phyloP scores from a whole-genome alignment of 257 asterid genomes.

The Plantago elongata region DNA sequence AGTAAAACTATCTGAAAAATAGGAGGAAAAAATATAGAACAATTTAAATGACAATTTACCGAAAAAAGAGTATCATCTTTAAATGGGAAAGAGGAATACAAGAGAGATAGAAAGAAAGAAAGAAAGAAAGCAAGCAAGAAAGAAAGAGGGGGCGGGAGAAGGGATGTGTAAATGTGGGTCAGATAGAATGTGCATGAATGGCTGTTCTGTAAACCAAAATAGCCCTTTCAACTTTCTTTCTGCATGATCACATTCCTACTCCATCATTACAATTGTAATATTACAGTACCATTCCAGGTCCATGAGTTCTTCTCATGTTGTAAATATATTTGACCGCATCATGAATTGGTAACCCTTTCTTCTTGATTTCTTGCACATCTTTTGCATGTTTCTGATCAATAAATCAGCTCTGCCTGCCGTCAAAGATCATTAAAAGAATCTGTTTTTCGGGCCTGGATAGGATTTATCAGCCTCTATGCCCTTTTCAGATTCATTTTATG shows the following conservation, averaged over 20 bases:
- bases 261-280: conserved; percentile 9
- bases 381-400: neutral
- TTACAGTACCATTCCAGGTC: neutral
- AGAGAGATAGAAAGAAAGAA: neutral
- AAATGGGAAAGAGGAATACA: no score
- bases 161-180: conserved; percentile 5
- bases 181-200: conserved; percentile 15
- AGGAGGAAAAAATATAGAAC: neutral
- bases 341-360: conserved; percentile 1
- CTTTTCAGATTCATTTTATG: conserved; percentile 25
- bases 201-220: conserved; percentile 22
- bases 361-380: conserved; percentile 9
- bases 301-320: neutral
- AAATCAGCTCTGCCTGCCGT: neutral
- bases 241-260: conserved; percentile 12
- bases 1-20: neutral
- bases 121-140: neutral
- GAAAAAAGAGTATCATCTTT: neutral
- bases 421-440: neutral
- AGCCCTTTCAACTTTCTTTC: conserved; percentile 1
- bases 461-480: neutral
- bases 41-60: neutral
- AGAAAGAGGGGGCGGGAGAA: conserved; percentile 1
- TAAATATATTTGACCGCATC: conserved; percentile 12
- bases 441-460: conserved; percentile 13